A percentile compares a stretch with the other conserved stretches of the same genome.
phyloP scores from a whole-genome alignment of 2,329 filamentous ascomycete species.

The Penicillium corylophilum region DNA sequence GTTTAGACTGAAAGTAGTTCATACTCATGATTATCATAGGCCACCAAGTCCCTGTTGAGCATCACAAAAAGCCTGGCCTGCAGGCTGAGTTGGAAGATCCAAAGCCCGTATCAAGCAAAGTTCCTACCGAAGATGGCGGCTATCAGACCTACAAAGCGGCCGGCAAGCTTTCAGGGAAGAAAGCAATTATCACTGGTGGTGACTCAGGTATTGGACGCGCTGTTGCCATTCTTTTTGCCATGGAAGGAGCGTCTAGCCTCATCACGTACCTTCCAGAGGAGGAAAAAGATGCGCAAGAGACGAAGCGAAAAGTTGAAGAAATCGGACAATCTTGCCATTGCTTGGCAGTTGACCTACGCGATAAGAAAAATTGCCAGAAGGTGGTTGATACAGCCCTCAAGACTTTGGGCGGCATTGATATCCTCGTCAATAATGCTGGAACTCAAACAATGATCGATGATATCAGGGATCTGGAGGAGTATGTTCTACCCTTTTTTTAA shows the following conservation, averaged over 20 bases:
- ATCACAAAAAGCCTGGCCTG: conserved; percentile 56
- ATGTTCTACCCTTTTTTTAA: not conserved
- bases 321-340: conserved; percentile 65
- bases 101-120: conserved; percentile 60
- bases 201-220: conserved; percentile 77
- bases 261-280: conserved; percentile 75
- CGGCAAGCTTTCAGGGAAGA: conserved; percentile 71
- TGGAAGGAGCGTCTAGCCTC: conserved; percentile 72
- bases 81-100: conserved; percentile 56
- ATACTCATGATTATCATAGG: conserved; percentile 33
- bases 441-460: conserved; percentile 73
- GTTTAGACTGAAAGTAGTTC: not conserved
- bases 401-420: conserved; percentile 67
- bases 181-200: conserved; percentile 77
- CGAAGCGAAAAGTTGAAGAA: conserved; percentile 68
- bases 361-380: conserved; percentile 66
- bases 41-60: conserved; percentile 50
- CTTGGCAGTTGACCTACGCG: conserved; percentile 62
- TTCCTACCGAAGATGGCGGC: conserved; percentile 66
- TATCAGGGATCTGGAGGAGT: conserved; percentile 70
- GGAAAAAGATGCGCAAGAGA: conserved; percentile 71
- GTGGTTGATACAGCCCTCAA: conserved; percentile 65
- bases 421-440: conserved; percentile 66
- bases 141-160: conserved; percentile 71
- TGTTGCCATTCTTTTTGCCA: conserved; percentile 72